Conservation (phyloP, 2,329 filamentous ascomycete species). For the Microdochium bolleyi region DNA sequence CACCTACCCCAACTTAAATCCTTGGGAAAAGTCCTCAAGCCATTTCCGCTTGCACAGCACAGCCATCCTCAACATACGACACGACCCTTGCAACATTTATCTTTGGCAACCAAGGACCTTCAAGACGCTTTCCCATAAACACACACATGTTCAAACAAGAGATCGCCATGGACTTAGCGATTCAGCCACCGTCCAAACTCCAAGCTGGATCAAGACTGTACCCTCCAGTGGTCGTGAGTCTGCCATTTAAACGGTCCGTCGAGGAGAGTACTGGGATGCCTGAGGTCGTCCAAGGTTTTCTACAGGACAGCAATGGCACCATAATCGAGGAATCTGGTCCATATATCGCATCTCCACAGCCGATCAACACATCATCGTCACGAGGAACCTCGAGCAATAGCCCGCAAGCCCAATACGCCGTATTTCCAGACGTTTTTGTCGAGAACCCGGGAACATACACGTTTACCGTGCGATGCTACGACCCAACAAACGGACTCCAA, state of each 20-base stretch:
- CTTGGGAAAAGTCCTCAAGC: too few species aligned
- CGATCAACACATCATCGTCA: not conserved
- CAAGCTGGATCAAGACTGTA: not conserved
- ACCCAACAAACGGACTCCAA: not conserved
- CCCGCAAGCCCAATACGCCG: not conserved
- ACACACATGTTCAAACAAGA: not conserved
- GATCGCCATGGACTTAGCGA: not conserved
- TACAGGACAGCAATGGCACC: not conserved
- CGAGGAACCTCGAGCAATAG: not conserved
- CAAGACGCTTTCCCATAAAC: too few species aligned
- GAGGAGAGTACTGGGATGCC: not conserved
- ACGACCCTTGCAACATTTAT: not conserved
- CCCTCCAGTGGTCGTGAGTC: not conserved
- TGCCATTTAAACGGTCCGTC: not conserved
- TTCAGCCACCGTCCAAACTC: not conserved
- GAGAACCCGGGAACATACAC: not conserved
- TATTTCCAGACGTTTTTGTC: not conserved
- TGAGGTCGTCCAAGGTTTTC: not conserved
- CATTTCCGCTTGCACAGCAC: too few species aligned
- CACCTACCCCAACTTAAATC: too few species aligned
- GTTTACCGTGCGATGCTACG: not conserved
- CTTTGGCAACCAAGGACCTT: not conserved
- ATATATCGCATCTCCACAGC: not conserved
- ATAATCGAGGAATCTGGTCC: not conserved
- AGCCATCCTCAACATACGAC: too few species aligned